Evolutionary conservation across 2,329 filamentous ascomycete genomes (phyloP), one percentile per base, ranked within the genome.

Genomic region (Chaetomiaceae sp.): DNA sequence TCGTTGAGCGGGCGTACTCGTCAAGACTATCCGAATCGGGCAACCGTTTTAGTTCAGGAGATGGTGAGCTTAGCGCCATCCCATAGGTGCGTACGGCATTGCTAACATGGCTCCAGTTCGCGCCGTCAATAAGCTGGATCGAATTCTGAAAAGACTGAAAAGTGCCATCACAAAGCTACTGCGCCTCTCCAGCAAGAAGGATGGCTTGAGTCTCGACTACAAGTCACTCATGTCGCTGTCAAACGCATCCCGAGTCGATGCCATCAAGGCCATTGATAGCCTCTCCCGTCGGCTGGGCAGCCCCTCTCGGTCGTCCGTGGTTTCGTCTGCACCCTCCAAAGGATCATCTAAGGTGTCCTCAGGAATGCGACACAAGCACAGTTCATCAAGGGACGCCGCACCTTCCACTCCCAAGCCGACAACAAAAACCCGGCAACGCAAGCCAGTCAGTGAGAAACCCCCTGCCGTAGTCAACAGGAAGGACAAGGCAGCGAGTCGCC

Each of bases 211-310:
- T 22, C 54, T 74, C 34, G 70, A 75, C 58, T 75, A 72, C 49
- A 63, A 66, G 20, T 70, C 70, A 2, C 64, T 78, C 22, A 60
- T 69, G 49, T 65, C 68, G 6, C 56, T 78, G 22, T 77, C 73
- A 3, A 70, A 68, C 47, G 59, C 67, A 3, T 75, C 73, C 0
- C 65, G 73, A 20, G 49, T 65, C n/a, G 70, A 75, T 40, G 71
- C 73, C 1, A 66, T 77, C 49, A 63, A 64, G 45, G 65, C 73
- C 7, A 76, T 78, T 44, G 66, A 73, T 41, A 64, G 66, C 14
- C 61, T 78, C 20, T 75, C 74, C 2, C 60, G 53, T 20, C 56
- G 64, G 3, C 49, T 65, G 18, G 50, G 51, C n/a, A 52, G 54
- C 42, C 49, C 57, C 32, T 56, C 61, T 18, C 44, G 55, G 9